phyloP scores from a whole-genome alignment of 345 rosid genomes.

The Kandelia obovata region DNA sequence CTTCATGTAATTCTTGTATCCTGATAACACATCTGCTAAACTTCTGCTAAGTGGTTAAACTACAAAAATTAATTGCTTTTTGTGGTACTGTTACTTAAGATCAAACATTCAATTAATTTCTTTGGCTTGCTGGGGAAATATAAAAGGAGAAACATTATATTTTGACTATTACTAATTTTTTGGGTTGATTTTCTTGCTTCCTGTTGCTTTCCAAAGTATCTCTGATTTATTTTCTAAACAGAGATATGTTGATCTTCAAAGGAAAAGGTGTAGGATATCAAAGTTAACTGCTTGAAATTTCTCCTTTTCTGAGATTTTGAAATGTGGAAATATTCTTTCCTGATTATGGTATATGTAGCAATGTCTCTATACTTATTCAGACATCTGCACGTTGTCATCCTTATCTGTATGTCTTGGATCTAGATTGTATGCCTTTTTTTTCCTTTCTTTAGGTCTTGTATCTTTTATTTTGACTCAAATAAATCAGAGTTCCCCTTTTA shows the following conservation, averaged over 20 bases:
- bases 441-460: neutral
- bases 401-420: neutral
- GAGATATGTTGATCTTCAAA: too few species aligned
- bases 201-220: too few species aligned
- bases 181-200: too few species aligned
- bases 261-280: too few species aligned
- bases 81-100: neutral
- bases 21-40: slow-evolving; percentile 37
- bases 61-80: neutral
- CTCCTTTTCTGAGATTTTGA: neutral
- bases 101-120: neutral
- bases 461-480: too few species aligned
- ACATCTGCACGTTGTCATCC: neutral
- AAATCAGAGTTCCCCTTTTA: slow-evolving; percentile 1
- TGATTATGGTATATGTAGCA: neutral
- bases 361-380: neutral
- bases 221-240: too few species aligned
- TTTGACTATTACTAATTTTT: too few species aligned
- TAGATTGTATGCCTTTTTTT: neutral
- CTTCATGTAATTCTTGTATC: slow-evolving; percentile 77
- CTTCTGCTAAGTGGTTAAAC: neutral
- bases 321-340: neutral
- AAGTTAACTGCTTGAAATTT: neutral
- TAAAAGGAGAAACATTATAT: neutral
- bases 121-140: neutral